These are phyloP conservation scores for Heliocybe sulcata DNA, from an alignment of 1,284 basidiomycete genomes.

Conservation along the genomic window DNA sequence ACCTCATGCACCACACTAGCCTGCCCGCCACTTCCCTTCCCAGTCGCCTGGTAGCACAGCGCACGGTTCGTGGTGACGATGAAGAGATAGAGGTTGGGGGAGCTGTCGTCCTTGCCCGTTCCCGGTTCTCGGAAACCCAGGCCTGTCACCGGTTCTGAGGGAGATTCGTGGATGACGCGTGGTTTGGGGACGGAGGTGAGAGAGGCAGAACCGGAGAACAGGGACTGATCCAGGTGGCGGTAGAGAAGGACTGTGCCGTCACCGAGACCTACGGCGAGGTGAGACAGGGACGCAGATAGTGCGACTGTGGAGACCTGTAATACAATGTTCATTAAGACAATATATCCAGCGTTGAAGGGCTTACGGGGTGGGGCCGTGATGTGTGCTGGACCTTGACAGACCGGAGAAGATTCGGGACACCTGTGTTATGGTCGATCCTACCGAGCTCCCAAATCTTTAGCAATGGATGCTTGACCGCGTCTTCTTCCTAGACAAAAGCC, in stretches of 20 bases:
- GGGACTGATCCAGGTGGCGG: conserved; percentile 84
- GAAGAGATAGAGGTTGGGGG: conserved; percentile 53
- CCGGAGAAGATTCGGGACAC: conserved; percentile 63
- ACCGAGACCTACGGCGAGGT: conserved; percentile 86
- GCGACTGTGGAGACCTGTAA: conserved; percentile 75
- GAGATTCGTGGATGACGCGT: conserved; percentile 71
- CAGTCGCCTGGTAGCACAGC: conserved; percentile 70
- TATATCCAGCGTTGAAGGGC: conserved; percentile 13
- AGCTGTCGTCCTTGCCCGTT: conserved; percentile 25
- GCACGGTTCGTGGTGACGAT: conserved; percentile 86
- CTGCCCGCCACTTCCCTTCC: conserved; percentile 63
- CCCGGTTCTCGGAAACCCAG: conserved; percentile 79
- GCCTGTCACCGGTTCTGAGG: conserved; percentile 85
- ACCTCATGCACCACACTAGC: conserved; percentile 79
- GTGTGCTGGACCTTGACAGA: conserved; percentile 74
- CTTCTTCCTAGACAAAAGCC: conserved; percentile 63
- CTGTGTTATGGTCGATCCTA: conserved; percentile 66
- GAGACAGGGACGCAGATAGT: conserved; percentile 73
- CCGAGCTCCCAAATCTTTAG: conserved; percentile 89
- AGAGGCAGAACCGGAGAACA: conserved; percentile 53
- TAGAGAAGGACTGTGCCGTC: conserved; percentile 94
- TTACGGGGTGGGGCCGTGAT: conserved; percentile 77
- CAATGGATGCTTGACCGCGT: conserved; percentile 62
- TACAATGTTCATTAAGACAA: conserved; percentile 2
- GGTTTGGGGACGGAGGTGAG: conserved; percentile 76